These are phyloP conservation scores for Austropuccinia psidii DNA, from an alignment of 1,284 basidiomycete species.

Conservation along the genomic window DNA sequence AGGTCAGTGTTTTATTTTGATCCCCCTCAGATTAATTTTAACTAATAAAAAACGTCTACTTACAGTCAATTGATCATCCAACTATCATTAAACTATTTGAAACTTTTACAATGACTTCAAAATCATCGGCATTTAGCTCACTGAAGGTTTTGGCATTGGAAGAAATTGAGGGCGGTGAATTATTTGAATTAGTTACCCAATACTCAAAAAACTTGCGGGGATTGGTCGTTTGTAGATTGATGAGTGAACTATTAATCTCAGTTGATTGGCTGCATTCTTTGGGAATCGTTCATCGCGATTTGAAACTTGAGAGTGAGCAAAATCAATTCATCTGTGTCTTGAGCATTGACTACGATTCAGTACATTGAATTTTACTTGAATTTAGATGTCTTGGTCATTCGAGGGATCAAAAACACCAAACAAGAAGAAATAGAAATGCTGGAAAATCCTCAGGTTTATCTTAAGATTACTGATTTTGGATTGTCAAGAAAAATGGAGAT, in stretches of 20 bases:
- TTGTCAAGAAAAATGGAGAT: constrained; percentile 53
- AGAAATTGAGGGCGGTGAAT: constrained; percentile 69
- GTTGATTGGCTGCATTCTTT: constrained; percentile 85
- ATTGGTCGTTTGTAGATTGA: constrained; percentile 61
- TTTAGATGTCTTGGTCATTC: constrained; percentile 56
- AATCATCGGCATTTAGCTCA: background rate
- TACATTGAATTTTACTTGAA: constrained; percentile 17
- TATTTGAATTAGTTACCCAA: constrained; percentile 66
- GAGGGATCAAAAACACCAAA: constrained; percentile 12
- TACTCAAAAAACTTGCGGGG: constrained; percentile 41
- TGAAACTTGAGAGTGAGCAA: constrained; percentile 81
- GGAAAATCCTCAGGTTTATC: background rate
- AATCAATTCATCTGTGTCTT: too few relatives aligned
- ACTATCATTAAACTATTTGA: constrained; percentile 10
- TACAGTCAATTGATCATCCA: constrained; percentile 12
- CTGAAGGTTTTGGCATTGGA: constrained; percentile 64
- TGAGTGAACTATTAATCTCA: constrained; percentile 68
- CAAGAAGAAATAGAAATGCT: background rate
- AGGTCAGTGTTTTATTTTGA: constrained; percentile 52
- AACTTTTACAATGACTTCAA: background rate
- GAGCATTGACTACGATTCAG: too few relatives aligned
- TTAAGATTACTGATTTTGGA: constrained; percentile 86
- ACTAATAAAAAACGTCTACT: too few relatives aligned
- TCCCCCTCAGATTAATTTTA: background rate
- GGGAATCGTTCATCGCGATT: constrained; percentile 79